phyloP scores from a whole-genome alignment of 148 eudicot species.

The Chenopodium formosanum region DNA sequence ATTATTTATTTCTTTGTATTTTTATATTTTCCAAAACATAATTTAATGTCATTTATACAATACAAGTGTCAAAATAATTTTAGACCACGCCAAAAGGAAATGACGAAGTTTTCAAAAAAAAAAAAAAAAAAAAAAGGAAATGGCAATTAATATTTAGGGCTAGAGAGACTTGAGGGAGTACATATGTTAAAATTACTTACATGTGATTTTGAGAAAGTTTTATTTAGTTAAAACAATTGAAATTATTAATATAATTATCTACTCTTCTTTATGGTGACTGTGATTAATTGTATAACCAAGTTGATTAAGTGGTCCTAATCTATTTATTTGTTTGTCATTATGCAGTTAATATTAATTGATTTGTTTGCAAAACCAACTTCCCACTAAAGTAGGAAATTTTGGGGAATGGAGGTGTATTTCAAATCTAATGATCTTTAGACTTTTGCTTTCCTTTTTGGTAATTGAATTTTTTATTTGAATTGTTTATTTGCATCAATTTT shows the following conservation, averaged over 20 bases:
- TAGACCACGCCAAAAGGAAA: too few relatives aligned
- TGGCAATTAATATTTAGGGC: too few relatives aligned
- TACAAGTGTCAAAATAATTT: too few relatives aligned
- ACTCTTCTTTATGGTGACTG: conserved; percentile 13
- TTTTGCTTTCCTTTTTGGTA: background rate
- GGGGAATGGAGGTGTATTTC: background rate
- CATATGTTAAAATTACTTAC: too few relatives aligned
- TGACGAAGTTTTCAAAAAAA: too few relatives aligned
- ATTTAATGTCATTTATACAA: too few relatives aligned
- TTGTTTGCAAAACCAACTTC: conserved; percentile 17
- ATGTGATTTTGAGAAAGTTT: too few relatives aligned
- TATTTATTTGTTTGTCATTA: background rate
- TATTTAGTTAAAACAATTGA: background rate
- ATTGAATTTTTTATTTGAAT: conserved; percentile 1
- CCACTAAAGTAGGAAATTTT: conserved; percentile 7
- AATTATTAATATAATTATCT: background rate
- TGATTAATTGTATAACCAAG: background rate
- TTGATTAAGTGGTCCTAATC: conserved; percentile 1
- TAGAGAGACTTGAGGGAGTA: too few relatives aligned
- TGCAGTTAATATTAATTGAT: conserved; percentile 22
- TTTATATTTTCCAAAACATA: too few relatives aligned
- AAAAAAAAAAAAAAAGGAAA: too few relatives aligned
- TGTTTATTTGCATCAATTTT: background rate
- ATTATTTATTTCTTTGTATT: too few relatives aligned
- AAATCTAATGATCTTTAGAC: background rate